phyloP scores from a whole-genome alignment of 1,139 yeast genomes.

The Diutina siamensis region DNA sequence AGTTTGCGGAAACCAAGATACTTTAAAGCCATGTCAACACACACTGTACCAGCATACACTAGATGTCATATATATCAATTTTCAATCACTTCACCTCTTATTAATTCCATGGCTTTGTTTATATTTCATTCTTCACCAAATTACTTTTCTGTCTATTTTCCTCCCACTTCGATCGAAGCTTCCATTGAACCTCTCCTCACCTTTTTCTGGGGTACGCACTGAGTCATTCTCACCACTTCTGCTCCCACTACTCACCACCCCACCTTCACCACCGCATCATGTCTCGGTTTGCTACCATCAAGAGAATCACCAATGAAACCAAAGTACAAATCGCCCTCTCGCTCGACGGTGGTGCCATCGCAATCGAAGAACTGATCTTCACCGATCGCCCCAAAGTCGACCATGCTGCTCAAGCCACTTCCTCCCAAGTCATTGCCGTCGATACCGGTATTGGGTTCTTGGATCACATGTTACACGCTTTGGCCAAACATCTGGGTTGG shows the following conservation, averaged over 20 bases:
- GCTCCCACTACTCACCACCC: neutral
- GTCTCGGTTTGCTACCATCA: constrained; percentile 35
- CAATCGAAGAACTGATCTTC: constrained; percentile 45
- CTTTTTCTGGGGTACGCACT: neutral
- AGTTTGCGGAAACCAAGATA: no score
- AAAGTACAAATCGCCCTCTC: constrained; percentile 78
- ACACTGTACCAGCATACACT: no score
- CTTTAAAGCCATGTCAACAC: no score
- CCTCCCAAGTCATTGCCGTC: constrained; percentile 60
- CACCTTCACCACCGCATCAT: neutral
- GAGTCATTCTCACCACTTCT: neutral
- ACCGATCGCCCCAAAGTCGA: constrained; percentile 22
- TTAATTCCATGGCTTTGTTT: no score
- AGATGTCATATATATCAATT: no score
- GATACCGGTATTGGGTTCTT: constrained; percentile 91
- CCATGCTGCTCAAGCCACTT: constrained; percentile 47
- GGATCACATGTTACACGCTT: constrained; percentile 95
- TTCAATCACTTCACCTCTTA: no score
- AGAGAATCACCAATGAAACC: constrained; percentile 83
- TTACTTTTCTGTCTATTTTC: no score
- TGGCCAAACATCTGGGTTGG: constrained; percentile 97
- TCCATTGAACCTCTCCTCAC: no score
- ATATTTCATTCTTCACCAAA: no score
- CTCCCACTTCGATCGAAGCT: no score
- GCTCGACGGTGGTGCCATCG: constrained; percentile 72